phyloP scores from a whole-genome alignment of 345 rosid species.

The Heritiera fomes region DNA sequence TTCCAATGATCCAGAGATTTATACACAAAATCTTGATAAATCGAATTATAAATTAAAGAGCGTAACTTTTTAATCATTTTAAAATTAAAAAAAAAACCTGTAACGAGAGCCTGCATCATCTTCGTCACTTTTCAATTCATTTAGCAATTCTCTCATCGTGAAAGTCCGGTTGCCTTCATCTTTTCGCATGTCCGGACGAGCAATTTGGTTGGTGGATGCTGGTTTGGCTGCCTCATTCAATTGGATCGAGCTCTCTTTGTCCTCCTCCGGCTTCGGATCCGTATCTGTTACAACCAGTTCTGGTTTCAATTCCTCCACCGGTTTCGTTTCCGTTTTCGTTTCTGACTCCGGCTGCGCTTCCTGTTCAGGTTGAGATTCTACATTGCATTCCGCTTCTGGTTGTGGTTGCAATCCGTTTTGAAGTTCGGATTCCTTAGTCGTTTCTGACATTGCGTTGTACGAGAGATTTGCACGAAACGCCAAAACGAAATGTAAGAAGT shows the following conservation, averaged over 20 bases:
- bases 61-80: neutral
- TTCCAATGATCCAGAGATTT: neutral
- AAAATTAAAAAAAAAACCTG: conserved; percentile 40
- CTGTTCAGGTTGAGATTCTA: neutral
- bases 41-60: neutral
- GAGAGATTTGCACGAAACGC: neutral
- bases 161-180: conserved; percentile 73
- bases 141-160: conserved; percentile 87
- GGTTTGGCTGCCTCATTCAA: neutral
- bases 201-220: conserved; percentile 29
- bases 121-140: conserved; percentile 73
- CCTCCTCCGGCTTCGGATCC: neutral
- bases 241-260: conserved; percentile 11
- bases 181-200: conserved; percentile 40
- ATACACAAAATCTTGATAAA: neutral
- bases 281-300: neutral
- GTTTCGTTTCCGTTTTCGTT: neutral
- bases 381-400: conserved; percentile 30
- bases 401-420: conserved; percentile 18
- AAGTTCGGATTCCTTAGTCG: neutral
- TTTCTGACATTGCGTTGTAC: conserved; percentile 4
- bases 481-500: neutral
- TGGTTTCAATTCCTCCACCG: neutral
- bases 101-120: conserved; percentile 64
- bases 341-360: neutral